These are phyloP conservation scores for Bacidia gigantensis DNA, from an alignment of 495 filamentous ascomycete genomes.

Conservation along the genomic window DNA sequence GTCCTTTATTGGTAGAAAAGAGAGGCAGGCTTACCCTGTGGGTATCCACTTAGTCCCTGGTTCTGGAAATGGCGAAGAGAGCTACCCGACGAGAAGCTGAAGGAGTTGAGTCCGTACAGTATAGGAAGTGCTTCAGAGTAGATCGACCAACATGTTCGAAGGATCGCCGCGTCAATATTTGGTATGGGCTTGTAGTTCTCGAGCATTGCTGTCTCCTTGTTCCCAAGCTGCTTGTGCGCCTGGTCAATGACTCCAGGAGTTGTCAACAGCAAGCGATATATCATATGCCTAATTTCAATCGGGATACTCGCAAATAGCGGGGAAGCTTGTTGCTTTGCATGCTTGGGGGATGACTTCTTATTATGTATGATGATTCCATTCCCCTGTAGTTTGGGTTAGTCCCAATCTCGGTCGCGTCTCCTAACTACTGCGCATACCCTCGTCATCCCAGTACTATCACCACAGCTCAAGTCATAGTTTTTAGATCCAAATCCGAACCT, in stretches of 20 bases:
- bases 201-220: constrained; percentile 13
- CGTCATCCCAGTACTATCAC: constrained; percentile 6
- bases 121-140: constrained; percentile 15
- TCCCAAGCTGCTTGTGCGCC: constrained; percentile 15
- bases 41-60: constrained; percentile 10
- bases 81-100: constrained; percentile 11
- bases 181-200: constrained; percentile 15
- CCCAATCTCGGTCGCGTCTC: neutral
- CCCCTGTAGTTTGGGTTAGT: neutral
- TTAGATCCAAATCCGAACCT: constrained; percentile 9
- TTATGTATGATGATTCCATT: constrained; percentile 13
- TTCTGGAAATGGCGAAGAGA: constrained; percentile 14
- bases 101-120: constrained; percentile 15
- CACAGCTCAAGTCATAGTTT: constrained; percentile 5
- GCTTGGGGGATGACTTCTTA: neutral
- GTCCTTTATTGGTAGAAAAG: too few species aligned
- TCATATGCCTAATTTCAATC: constrained; percentile 15
- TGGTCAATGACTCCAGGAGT: constrained; percentile 12
- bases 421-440: constrained; percentile 6
- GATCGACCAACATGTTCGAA: constrained; percentile 13
- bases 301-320: constrained; percentile 11
- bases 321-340: constrained; percentile 7
- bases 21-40: constrained; percentile 7
- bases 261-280: constrained; percentile 11
- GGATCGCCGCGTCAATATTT: constrained; percentile 10